Percentiles rank a stretch among this genome's conserved stretches.
Evolutionary conservation across 2,329 filamentous ascomycete genomes (phyloP).

Genomic region (Beauveria caledonica): DNA sequence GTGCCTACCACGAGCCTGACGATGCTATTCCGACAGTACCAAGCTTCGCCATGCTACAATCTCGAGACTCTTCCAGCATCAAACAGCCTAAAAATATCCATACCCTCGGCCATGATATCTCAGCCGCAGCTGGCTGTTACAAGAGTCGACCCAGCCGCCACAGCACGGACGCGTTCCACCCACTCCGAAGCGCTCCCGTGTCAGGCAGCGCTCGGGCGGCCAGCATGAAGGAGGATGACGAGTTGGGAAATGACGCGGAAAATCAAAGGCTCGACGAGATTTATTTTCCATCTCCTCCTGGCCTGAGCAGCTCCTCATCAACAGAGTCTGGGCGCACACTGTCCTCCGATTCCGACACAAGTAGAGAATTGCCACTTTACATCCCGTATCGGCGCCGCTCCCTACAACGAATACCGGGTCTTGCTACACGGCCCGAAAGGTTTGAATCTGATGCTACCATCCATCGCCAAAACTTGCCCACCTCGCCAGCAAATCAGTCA

Average conservation of each 20-base stretch:
- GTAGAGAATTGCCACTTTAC: not conserved
- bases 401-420: not conserved
- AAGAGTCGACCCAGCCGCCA: constrained; percentile 4
- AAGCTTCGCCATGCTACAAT: not conserved
- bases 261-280: not conserved
- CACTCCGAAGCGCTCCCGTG: constrained; percentile 2
- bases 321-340: constrained; percentile 2
- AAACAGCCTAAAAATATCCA: not conserved
- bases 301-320: constrained; percentile 2
- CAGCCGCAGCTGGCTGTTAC: not conserved
- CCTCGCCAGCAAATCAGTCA: not conserved
- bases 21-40: constrained; percentile 3
- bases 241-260: not conserved
- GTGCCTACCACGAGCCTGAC: constrained; percentile 14
- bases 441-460: not conserved
- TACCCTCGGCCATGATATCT: not conserved
- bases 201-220: constrained; percentile 9
- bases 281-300: not conserved
- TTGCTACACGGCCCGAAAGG: constrained; percentile 1
- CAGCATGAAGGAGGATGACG: not conserved
- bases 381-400: constrained; percentile 7
- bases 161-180: constrained; percentile 7
- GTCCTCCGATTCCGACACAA: not conserved
- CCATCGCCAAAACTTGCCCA: not conserved
- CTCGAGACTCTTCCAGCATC: not conserved